Conservation (phyloP, 2,329 filamentous ascomycete genomes). For the Hypoxylon sp. region DNA sequence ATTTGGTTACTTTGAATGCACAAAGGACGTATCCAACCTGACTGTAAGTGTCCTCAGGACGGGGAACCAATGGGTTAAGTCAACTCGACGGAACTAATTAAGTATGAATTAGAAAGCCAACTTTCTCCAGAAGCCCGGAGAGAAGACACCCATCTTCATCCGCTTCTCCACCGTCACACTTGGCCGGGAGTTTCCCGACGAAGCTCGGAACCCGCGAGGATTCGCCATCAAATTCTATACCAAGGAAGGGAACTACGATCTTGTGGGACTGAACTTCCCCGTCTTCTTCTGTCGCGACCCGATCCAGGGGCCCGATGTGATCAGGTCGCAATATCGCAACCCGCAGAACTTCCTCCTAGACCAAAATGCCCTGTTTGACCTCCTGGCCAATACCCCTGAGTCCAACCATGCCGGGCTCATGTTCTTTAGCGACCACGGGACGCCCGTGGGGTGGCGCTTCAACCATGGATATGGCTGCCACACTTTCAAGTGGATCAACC, state of each 20-base stretch:
- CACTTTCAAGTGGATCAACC: slow-evolving; percentile 76
- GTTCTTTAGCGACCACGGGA: slow-evolving; percentile 76
- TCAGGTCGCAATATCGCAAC: slow-evolving; percentile 82
- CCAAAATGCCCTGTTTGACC: slow-evolving; percentile 75
- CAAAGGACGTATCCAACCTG: slow-evolving; percentile 45
- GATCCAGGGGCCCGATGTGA: slow-evolving; percentile 80
- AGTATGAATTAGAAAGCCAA: slow-evolving; percentile 33
- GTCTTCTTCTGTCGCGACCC: slow-evolving; percentile 84
- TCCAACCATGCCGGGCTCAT: slow-evolving; percentile 75
- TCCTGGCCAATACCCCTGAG: slow-evolving; percentile 74
- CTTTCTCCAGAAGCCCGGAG: slow-evolving; percentile 60
- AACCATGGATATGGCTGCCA: slow-evolving; percentile 79
- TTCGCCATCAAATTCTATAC: slow-evolving; percentile 82
- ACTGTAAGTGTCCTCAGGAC: slow-evolving; percentile 15
- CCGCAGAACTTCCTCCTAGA: slow-evolving; percentile 74
- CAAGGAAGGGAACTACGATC: slow-evolving; percentile 80
- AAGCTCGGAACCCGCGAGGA: slow-evolving; percentile 75
- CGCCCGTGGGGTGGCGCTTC: slow-evolving; percentile 74
- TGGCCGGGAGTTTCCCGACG: slow-evolving; percentile 61
- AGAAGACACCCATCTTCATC: slow-evolving; percentile 68
- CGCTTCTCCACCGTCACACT: slow-evolving; percentile 84
- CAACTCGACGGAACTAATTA: neutral
- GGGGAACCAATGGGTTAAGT: neutral
- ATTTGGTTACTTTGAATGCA: slow-evolving; percentile 63
- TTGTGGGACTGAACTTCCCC: slow-evolving; percentile 80